These are phyloP conservation scores for Sporothrix luriei DNA, from an alignment of 2,329 filamentous ascomycete species.

Conservation along the genomic window DNA sequence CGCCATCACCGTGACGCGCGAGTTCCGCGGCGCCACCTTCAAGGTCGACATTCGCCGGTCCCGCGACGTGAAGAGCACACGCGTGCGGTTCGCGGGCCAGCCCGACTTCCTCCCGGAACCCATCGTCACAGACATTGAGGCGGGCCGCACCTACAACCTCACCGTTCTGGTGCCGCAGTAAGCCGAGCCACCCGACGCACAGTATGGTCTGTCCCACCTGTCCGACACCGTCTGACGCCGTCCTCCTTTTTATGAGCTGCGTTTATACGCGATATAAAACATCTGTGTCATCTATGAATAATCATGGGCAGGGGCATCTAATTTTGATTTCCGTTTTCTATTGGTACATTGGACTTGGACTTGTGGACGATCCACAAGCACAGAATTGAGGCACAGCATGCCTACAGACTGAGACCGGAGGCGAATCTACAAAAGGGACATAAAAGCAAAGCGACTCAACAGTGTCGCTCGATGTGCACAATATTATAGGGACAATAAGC, in stretches of 20 bases:
- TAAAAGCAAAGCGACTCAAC: constrained; percentile 11
- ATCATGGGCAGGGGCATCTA: background rate
- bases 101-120: constrained; percentile 46
- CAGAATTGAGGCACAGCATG: background rate
- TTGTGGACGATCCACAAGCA: background rate
- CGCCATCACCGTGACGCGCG: constrained; percentile 50
- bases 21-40: constrained; percentile 57
- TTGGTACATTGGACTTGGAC: background rate
- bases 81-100: constrained; percentile 48
- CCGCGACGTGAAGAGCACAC: constrained; percentile 46
- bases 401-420: background rate
- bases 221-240: background rate
- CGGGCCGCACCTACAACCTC: constrained; percentile 51
- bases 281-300: background rate
- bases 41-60: constrained; percentile 49
- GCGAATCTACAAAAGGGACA: background rate
- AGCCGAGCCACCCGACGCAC: background rate
- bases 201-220: background rate
- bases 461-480: constrained; percentile 8
- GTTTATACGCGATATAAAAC: background rate
- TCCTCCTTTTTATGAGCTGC: background rate
- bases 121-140: constrained; percentile 47
- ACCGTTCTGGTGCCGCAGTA: constrained; percentile 42
- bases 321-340: background rate
- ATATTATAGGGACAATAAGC: background rate